A percentile compares a stretch with the other conserved stretches of the same genome.
These are phyloP conservation scores for Mortierella sp. DNA, from an alignment of 371 early-diverging fungal genomes.

Conservation along the genomic window DNA sequence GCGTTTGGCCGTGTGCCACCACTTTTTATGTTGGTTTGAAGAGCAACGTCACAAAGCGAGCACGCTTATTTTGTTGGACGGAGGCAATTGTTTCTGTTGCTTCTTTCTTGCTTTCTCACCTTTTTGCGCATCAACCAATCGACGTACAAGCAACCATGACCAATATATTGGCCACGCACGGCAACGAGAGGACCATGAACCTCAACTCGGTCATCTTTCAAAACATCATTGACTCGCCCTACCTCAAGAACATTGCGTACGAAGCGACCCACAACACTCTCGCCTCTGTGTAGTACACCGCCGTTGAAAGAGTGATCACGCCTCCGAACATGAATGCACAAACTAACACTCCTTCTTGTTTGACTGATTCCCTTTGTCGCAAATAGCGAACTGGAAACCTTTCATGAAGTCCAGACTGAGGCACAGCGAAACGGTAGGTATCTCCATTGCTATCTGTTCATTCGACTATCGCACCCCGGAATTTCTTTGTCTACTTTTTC, in stretches of 20 bases:
- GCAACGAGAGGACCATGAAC: constrained; percentile 89
- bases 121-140: neutral
- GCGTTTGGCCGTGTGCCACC: neutral
- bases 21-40: neutral
- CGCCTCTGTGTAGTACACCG: too few relatives aligned
- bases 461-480: neutral
- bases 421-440: constrained; percentile 75
- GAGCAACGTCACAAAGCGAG: neutral
- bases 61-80: neutral
- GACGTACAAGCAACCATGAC: constrained; percentile 19
- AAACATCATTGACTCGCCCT: constrained; percentile 79
- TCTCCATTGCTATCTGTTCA: neutral
- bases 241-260: constrained; percentile 79
- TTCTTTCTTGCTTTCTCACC: neutral
- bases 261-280: constrained; percentile 27
- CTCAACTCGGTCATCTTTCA: constrained; percentile 82
- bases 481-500: neutral
- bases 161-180: constrained; percentile 80
- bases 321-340: neutral
- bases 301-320: too few relatives aligned
- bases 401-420: constrained; percentile 88
- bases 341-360: neutral
- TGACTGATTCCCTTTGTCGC: neutral
- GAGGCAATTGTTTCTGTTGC: neutral
- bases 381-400: constrained; percentile 79